phyloP scores from a whole-genome alignment of 345 rosid genomes.

The Salix exigua region DNA sequence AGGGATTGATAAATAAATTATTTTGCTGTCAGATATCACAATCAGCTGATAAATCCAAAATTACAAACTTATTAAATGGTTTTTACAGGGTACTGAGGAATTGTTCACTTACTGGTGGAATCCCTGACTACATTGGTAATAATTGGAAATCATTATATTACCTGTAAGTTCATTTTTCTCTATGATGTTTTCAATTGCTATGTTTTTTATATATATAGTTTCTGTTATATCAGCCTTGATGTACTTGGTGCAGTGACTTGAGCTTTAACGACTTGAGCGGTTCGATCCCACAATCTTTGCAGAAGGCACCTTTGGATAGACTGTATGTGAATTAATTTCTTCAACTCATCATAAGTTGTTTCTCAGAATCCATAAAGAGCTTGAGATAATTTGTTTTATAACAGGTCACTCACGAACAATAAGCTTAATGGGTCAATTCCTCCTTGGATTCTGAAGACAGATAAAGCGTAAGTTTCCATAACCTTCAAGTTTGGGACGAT shows the following conservation, averaged over 20 bases:
- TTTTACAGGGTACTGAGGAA: slow-evolving; percentile 17
- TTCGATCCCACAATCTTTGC: neutral
- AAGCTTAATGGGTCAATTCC: too few relatives aligned
- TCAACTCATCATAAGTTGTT: too few relatives aligned
- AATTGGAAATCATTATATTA: neutral
- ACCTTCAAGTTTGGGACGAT: too few relatives aligned
- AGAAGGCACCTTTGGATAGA: neutral
- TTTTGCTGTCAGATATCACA: too few relatives aligned
- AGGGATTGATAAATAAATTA: too few relatives aligned
- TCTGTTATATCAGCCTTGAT: neutral
- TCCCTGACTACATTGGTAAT: neutral
- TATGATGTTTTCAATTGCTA: neutral
- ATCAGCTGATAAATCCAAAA: neutral
- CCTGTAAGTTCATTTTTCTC: slow-evolving; percentile 5
- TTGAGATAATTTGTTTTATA: too few relatives aligned
- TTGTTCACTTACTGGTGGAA: slow-evolving; percentile 4
- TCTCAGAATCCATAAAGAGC: too few relatives aligned
- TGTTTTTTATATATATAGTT: too few relatives aligned
- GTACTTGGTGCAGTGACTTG: neutral
- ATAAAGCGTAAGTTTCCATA: too few relatives aligned
- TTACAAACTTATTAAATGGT: neutral
- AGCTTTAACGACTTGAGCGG: slow-evolving; percentile 4
- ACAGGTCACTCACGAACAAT: too few relatives aligned
- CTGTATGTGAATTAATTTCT: neutral
- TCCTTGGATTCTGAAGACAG: too few relatives aligned